Evolutionary conservation across 192 early-diverging fungal genomes (phyloP).

Genomic region (Piromyces finnis): DNA sequence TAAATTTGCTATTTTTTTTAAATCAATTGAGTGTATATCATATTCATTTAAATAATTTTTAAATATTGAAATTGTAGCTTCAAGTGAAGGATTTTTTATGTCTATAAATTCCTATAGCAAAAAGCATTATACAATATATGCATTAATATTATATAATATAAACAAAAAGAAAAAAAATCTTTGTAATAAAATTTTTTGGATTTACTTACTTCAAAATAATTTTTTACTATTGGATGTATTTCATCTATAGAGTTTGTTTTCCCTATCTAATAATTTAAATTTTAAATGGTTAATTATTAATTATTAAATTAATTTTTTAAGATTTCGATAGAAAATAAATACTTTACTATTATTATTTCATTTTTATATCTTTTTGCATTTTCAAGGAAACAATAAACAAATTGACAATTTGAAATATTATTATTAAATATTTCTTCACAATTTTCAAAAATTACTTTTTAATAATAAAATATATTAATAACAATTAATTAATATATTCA

Average conservation of each 20-base stretch:
- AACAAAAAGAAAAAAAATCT: no score
- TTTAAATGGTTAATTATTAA: no score
- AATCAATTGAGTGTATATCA: neutral
- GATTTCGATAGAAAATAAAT: no score
- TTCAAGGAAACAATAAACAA: neutral
- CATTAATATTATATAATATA: neutral
- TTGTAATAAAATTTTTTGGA: no score
- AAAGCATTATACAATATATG: no score
- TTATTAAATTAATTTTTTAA: no score
- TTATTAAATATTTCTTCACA: neutral
- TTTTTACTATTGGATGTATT: neutral
- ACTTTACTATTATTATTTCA: neutral
- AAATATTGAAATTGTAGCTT: neutral
- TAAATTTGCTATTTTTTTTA: neutral
- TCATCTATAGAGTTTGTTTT: neutral
- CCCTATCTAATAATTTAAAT: no score
- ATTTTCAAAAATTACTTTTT: neutral
- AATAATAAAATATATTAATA: no score
- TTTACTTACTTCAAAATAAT: neutral
- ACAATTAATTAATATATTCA: no score
- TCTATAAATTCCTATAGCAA: neutral
- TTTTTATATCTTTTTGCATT: neutral
- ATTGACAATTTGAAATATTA: neutral
- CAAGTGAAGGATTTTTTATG: neutral
- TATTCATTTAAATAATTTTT: neutral